Conservation (phyloP, 768 basidiomycete species). For the Phallus indusiatus region DNA sequence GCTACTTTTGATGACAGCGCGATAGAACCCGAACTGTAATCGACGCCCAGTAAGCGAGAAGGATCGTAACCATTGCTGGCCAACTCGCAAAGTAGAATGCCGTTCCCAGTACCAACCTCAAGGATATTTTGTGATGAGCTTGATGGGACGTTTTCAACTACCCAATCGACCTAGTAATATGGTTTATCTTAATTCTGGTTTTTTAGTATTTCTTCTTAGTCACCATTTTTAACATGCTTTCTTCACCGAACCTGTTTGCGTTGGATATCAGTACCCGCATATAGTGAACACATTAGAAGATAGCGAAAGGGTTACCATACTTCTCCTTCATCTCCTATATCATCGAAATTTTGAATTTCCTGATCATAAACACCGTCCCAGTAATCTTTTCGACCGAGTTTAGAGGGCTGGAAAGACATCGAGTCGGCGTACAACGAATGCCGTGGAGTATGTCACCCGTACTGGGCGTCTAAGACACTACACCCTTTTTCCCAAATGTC, state of each 20-base stretch:
- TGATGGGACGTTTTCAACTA: constrained; percentile 42
- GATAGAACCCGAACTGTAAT: constrained; percentile 70
- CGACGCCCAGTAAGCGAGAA: constrained; percentile 49
- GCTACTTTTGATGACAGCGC: constrained; percentile 53
- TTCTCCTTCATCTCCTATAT: constrained; percentile 78
- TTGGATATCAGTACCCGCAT: neutral
- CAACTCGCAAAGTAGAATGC: constrained; percentile 63
- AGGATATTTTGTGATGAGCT: constrained; percentile 33
- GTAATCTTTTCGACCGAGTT: constrained; percentile 70
- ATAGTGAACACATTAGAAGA: neutral
- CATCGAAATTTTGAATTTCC: constrained; percentile 64
- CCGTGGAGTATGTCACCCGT: neutral
- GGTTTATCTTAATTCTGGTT: neutral
- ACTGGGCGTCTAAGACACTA: neutral
- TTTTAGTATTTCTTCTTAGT: neutral
- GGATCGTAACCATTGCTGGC: constrained; percentile 55
- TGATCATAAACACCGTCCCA: constrained; percentile 72
- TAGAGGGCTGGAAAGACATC: constrained; percentile 53
- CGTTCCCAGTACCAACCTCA: constrained; percentile 78
- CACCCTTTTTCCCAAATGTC: constrained; percentile 41
- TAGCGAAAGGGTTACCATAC: constrained; percentile 48
- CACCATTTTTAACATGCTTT: constrained; percentile 67
- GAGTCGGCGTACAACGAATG: neutral
- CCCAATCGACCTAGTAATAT: constrained; percentile 42
- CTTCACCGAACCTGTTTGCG: constrained; percentile 62